Conservation (phyloP, 768 basidiomycete species). For the Hygrophorus russula region DNA sequence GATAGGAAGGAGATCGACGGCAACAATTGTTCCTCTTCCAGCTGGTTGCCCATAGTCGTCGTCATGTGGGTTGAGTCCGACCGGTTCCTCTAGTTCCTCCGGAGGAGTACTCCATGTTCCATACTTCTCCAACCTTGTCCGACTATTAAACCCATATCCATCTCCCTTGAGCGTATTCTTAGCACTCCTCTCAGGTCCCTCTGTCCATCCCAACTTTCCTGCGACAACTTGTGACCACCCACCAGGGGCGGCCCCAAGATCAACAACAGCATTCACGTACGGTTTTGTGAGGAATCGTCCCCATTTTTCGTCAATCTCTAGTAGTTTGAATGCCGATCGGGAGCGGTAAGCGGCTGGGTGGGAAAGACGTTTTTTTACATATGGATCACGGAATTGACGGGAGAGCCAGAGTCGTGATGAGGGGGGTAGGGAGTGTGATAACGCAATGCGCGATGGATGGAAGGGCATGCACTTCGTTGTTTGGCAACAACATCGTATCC, state of each 20-base stretch:
- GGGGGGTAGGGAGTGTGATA: slow-evolving; percentile 12
- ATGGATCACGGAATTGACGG: slow-evolving; percentile 62
- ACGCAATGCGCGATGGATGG: slow-evolving; percentile 11
- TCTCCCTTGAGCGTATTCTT: not conserved
- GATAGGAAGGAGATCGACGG: slow-evolving; percentile 74
- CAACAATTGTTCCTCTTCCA: slow-evolving; percentile 47
- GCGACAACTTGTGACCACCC: slow-evolving; percentile 89
- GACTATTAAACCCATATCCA: not conserved
- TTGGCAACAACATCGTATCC: not conserved
- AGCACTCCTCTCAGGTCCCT: slow-evolving; percentile 5
- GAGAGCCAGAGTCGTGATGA: slow-evolving; percentile 48
- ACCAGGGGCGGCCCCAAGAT: slow-evolving; percentile 87
- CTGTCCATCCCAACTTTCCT: slow-evolving; percentile 43
- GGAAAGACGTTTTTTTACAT: slow-evolving; percentile 42
- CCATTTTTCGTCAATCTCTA: slow-evolving; percentile 60
- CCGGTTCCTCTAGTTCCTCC: slow-evolving; percentile 3
- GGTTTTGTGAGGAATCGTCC: slow-evolving; percentile 37
- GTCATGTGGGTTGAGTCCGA: slow-evolving; percentile 7
- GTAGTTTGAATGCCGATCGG: slow-evolving; percentile 85
- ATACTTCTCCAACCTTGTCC: not conserved
- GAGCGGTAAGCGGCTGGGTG: slow-evolving; percentile 52
- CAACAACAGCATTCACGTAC: slow-evolving; percentile 58
- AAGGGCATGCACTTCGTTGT: slow-evolving; percentile 10
- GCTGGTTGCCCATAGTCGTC: slow-evolving; percentile 15
- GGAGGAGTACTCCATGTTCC: slow-evolving; percentile 2